Percentiles rank a stretch among this genome's conserved stretches.
Conservation (phyloP, 208 protist genomes). For the Trypanosoma avium region DNA sequence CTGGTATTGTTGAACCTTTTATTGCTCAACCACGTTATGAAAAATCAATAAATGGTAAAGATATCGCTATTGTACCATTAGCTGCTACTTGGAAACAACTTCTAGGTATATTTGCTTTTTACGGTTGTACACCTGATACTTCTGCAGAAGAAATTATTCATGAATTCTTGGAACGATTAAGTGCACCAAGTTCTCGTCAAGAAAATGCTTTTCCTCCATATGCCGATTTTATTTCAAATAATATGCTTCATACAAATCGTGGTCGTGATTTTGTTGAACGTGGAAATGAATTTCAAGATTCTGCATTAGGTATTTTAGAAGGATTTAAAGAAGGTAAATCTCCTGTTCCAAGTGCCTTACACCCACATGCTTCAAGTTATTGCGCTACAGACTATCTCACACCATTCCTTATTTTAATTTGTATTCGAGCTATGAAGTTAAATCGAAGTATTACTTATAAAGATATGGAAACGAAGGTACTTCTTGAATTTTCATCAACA, state of each 20-base stretch:
- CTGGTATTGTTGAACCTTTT: slow-evolving; percentile 84
- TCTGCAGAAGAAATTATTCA: slow-evolving; percentile 75
- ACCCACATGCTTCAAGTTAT: slow-evolving; percentile 88
- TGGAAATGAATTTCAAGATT: slow-evolving; percentile 69
- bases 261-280: slow-evolving; percentile 60
- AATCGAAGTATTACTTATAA: slow-evolving; percentile 45
- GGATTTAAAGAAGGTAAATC: slow-evolving; percentile 56
- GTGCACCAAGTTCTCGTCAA: slow-evolving; percentile 38
- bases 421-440: slow-evolving; percentile 54
- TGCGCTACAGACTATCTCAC: slow-evolving; percentile 69
- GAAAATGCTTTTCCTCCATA: slow-evolving; percentile 76
- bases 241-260: slow-evolving; percentile 39
- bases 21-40: slow-evolving; percentile 62
- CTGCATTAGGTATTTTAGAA: slow-evolving; percentile 74
- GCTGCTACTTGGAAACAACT: slow-evolving; percentile 91
- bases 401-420: slow-evolving; percentile 71
- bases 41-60: slow-evolving; percentile 6
- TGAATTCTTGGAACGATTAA: slow-evolving; percentile 67
- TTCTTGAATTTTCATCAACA: slow-evolving; percentile 67
- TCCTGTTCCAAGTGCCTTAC: slow-evolving; percentile 55
- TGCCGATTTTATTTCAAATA: slow-evolving; percentile 44
- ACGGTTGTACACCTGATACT: slow-evolving; percentile 79
- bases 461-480: slow-evolving; percentile 63
- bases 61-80: slow-evolving; percentile 31
- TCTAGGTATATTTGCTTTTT: slow-evolving; percentile 86